A percentile compares a stretch with the other conserved stretches of the same genome.
phyloP scores from a whole-genome alignment of 495 filamentous ascomycete genomes.

The Bryoglossum gracile region DNA sequence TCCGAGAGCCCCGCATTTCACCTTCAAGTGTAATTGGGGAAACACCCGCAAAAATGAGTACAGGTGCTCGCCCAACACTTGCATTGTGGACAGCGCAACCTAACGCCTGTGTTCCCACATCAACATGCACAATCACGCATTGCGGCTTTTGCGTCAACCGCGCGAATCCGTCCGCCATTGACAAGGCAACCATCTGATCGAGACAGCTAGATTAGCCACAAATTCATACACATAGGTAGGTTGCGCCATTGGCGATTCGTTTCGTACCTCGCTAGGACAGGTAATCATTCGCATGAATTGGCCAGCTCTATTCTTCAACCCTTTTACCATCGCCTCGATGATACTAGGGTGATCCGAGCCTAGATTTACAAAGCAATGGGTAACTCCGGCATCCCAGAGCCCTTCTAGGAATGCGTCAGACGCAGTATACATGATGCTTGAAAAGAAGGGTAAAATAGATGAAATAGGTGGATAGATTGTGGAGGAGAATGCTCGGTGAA shows the following conservation, averaged over 20 bases:
- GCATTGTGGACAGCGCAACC: constrained; percentile 91
- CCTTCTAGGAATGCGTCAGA: constrained; percentile 76
- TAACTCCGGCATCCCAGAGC: constrained; percentile 71
- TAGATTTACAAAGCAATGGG: constrained; percentile 85
- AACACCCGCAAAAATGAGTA: constrained; percentile 83
- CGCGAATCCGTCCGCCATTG: constrained; percentile 90
- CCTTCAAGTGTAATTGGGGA: constrained; percentile 84
- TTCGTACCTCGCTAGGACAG: constrained; percentile 73
- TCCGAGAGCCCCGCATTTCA: constrained; percentile 74
- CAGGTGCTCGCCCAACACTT: constrained; percentile 69
- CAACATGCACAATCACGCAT: constrained; percentile 87
- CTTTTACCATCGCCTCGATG: constrained; percentile 88
- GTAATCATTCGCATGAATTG: constrained; percentile 81
- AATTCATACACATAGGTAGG: background rate
- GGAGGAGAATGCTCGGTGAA: too few species aligned
- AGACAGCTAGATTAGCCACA: constrained; percentile 10
- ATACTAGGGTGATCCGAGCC: constrained; percentile 46
- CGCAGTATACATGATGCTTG: constrained; percentile 65
- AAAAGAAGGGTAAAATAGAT: too few species aligned
- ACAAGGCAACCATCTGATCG: constrained; percentile 92
- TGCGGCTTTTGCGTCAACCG: constrained; percentile 79
- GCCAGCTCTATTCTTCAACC: constrained; percentile 49
- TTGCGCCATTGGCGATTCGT: too few species aligned
- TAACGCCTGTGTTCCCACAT: constrained; percentile 82
- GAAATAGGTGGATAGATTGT: too few species aligned